phyloP scores from a whole-genome alignment of 2,329 filamentous ascomycete species.

The Colletotrichum incanum region DNA sequence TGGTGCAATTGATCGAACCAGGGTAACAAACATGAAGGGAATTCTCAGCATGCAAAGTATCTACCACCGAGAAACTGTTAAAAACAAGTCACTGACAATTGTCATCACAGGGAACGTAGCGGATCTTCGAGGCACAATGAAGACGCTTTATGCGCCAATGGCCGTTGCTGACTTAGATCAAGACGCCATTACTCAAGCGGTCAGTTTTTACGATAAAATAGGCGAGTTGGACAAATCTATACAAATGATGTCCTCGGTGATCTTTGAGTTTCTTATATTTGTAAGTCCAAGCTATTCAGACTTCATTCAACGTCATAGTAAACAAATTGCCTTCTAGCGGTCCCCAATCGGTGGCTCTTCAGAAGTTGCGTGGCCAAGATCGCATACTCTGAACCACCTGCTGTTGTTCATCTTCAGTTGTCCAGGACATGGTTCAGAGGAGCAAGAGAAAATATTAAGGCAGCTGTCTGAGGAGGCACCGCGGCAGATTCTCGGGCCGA shows the following conservation, averaged over 20 bases:
- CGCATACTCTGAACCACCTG: conserved; percentile 13
- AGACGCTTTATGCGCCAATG: conserved; percentile 33
- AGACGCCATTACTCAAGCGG: conserved; percentile 5
- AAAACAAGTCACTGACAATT: neutral
- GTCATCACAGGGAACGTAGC: conserved; percentile 9
- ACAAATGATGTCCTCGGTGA: conserved; percentile 12
- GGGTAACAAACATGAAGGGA: conserved; percentile 34
- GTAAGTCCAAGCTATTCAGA: neutral
- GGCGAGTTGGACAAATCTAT: conserved; percentile 12
- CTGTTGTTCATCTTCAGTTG: conserved; percentile 26
- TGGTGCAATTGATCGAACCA: conserved; percentile 25
- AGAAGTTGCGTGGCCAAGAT: conserved; percentile 33
- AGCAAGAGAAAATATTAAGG: conserved; percentile 18
- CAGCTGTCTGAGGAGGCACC: conserved; percentile 21
- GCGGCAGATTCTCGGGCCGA: neutral
- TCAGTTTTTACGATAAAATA: conserved; percentile 21
- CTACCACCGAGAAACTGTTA: neutral
- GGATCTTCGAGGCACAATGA: conserved; percentile 28
- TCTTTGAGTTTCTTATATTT: conserved; percentile 27
- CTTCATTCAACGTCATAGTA: neutral
- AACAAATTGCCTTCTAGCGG: neutral
- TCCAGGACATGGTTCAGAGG: conserved; percentile 20
- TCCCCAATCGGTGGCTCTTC: conserved; percentile 20
- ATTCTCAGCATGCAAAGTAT: conserved; percentile 25
- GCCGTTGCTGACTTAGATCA: conserved; percentile 23